A percentile compares a stretch with the other conserved stretches of the same genome.
Evolutionary conservation across 768 basidiomycete genomes (phyloP).

Genomic region (Vararia minispora): DNA sequence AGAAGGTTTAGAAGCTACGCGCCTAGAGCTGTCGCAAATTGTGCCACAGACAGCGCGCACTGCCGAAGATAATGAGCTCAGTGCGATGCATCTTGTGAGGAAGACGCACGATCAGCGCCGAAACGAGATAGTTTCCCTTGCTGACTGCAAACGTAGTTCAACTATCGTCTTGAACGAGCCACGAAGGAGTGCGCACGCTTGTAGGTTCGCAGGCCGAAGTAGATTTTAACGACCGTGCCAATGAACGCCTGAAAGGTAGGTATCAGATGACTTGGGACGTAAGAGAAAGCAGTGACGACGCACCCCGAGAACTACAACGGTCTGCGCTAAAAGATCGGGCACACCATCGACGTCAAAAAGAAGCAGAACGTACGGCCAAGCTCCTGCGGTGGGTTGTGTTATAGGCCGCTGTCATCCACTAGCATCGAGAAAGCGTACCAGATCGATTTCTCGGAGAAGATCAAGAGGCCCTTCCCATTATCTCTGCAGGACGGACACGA

Average conservation of each 20-base stretch:
- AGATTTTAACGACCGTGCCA: constrained; percentile 12
- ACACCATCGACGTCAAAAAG: background rate
- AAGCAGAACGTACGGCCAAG: constrained; percentile 8
- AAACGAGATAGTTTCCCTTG: constrained; percentile 8
- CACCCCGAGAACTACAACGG: constrained; percentile 10
- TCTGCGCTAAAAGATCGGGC: too few relatives aligned
- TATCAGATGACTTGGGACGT: background rate
- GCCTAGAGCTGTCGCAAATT: too few relatives aligned
- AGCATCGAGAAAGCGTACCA: constrained; percentile 8
- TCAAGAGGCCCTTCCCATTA: constrained; percentile 1
- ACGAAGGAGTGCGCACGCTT: constrained; percentile 9
- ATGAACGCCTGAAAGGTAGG: constrained; percentile 4
- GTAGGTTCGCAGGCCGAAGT: constrained; percentile 13
- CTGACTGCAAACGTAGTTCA: constrained; percentile 11
- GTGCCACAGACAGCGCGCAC: too few relatives aligned
- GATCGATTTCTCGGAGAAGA: constrained; percentile 5
- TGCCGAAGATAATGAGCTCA: too few relatives aligned
- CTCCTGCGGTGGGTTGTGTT: too few relatives aligned
- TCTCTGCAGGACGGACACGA: too few relatives aligned
- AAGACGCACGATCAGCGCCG: too few relatives aligned
- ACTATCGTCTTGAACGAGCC: background rate
- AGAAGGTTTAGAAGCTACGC: too few relatives aligned
- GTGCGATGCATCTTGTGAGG: too few relatives aligned
- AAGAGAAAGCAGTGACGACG: background rate
- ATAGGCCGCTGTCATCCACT: too few relatives aligned